phyloP scores from a whole-genome alignment of 2,329 filamentous ascomycete genomes.

The Phaeosphaeria sp. region DNA sequence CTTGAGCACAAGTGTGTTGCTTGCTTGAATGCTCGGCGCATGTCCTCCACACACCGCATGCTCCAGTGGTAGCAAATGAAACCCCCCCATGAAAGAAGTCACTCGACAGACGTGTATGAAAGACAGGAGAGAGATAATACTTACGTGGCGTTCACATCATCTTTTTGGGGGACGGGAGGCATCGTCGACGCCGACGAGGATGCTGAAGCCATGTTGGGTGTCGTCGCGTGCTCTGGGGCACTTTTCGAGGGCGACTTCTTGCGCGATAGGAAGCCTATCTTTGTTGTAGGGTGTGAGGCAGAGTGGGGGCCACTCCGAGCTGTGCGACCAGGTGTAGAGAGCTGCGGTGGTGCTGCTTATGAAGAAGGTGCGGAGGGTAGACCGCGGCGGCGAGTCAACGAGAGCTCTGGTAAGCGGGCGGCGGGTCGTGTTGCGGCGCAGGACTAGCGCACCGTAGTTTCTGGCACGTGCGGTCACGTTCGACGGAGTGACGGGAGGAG shows the following conservation, averaged over 20 bases:
- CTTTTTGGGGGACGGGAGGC: slow-evolving; percentile 59
- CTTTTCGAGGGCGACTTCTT: slow-evolving; percentile 43
- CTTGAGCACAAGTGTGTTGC: not conserved
- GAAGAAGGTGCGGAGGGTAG: slow-evolving; percentile 1
- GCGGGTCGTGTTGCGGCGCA: slow-evolving; percentile 5
- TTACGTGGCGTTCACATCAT: slow-evolving; percentile 68
- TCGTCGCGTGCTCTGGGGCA: slow-evolving; percentile 43
- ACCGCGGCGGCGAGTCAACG: slow-evolving; percentile 5
- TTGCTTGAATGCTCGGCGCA: too few species aligned
- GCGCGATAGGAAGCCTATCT: slow-evolving; percentile 37
- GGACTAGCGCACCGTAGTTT: slow-evolving; percentile 1
- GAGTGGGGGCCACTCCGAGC: not conserved
- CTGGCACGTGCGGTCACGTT: slow-evolving; percentile 1
- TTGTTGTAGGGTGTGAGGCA: slow-evolving; percentile 17
- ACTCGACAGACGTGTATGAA: too few species aligned
- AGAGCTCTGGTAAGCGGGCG: slow-evolving; percentile 5
- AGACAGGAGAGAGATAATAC: slow-evolving; percentile 33
- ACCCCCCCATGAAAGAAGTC: too few species aligned
- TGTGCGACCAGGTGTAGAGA: not conserved
- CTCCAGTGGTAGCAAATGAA: too few species aligned
- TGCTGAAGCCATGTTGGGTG: slow-evolving; percentile 36
- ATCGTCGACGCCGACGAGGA: slow-evolving; percentile 41
- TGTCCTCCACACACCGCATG: too few species aligned
- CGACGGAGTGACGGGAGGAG: slow-evolving; percentile 1
- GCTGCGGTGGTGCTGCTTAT: not conserved